phyloP scores from a whole-genome alignment of 75 land plant genomes.

The Pinus tabuliformis region DNA sequence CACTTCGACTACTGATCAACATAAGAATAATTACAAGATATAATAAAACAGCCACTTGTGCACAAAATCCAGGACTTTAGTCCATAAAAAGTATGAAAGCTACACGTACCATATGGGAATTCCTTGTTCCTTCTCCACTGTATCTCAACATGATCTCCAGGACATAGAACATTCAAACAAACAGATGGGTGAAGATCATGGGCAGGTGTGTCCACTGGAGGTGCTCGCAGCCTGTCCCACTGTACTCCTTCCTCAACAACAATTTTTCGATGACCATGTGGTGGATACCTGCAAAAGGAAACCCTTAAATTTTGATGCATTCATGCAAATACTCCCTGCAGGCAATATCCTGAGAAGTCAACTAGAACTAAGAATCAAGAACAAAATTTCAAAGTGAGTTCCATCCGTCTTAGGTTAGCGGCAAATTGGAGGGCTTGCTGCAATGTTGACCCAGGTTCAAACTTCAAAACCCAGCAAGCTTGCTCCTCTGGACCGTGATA shows the following conservation, averaged over 20 bases:
- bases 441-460: too few species aligned
- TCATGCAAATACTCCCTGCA: background rate
- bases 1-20: background rate
- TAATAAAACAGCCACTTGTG: too few species aligned
- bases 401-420: too few species aligned
- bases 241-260: constrained; percentile 64
- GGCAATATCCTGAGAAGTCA: background rate
- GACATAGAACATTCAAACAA: constrained; percentile 67
- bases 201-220: constrained; percentile 74
- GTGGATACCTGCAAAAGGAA: constrained; percentile 66
- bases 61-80: background rate
- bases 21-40: background rate
- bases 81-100: background rate
- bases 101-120: constrained; percentile 83
- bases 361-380: background rate
- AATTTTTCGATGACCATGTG: constrained; percentile 75
- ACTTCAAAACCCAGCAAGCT: too few species aligned
- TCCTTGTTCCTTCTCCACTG: constrained; percentile 97
- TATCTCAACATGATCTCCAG: constrained; percentile 94
- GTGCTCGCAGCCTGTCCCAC: constrained; percentile 84
- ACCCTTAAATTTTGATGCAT: background rate
- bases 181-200: constrained; percentile 82
- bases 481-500: too few species aligned
- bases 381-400: background rate
- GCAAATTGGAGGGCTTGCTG: too few species aligned